phyloP scores from a whole-genome alignment of 1,284 basidiomycete genomes.

The Leccinum subatratum region DNA sequence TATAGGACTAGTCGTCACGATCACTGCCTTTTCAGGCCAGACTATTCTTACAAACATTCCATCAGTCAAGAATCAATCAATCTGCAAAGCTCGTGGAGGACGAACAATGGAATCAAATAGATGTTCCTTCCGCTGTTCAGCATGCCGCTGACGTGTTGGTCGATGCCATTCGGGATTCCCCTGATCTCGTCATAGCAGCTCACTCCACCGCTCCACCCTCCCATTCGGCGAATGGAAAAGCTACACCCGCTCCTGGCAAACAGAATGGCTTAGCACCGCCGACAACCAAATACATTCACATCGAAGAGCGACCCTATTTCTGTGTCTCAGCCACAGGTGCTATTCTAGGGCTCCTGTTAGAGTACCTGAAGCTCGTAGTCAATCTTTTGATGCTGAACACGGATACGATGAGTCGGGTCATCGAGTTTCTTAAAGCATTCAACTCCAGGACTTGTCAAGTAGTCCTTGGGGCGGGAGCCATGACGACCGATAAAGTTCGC shows the following conservation, averaged over 20 bases:
- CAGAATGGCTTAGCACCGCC: constrained; percentile 33
- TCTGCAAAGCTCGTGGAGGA: constrained; percentile 90
- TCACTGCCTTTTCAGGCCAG: constrained; percentile 57
- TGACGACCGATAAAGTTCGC: too few species aligned
- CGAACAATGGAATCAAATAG: constrained; percentile 79
- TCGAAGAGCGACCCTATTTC: constrained; percentile 82
- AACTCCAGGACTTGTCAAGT: constrained; percentile 99
- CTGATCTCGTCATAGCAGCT: constrained; percentile 51
- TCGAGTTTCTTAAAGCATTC: constrained; percentile 96
- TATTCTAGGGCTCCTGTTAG: constrained; percentile 71
- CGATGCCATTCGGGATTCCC: constrained; percentile 78
- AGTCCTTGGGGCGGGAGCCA: constrained; percentile 94
- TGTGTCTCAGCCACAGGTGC: constrained; percentile 83
- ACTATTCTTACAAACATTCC: constrained; percentile 80
- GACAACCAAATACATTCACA: constrained; percentile 67
- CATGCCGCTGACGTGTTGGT: constrained; percentile 70
- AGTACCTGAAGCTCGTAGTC: constrained; percentile 86
- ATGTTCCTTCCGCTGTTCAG: constrained; percentile 68
- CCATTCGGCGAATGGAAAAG: constrained; percentile 22
- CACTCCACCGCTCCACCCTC: constrained; percentile 9
- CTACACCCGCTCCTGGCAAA: constrained; percentile 24
- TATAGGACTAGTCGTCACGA: constrained; percentile 2
- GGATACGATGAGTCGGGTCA: constrained; percentile 88
- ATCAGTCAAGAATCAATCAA: constrained; percentile 74
- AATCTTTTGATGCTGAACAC: constrained; percentile 87